Evolutionary conservation across 1,139 yeast genomes (phyloP).

Genomic region (Blastobotrys illinoisensis): DNA sequence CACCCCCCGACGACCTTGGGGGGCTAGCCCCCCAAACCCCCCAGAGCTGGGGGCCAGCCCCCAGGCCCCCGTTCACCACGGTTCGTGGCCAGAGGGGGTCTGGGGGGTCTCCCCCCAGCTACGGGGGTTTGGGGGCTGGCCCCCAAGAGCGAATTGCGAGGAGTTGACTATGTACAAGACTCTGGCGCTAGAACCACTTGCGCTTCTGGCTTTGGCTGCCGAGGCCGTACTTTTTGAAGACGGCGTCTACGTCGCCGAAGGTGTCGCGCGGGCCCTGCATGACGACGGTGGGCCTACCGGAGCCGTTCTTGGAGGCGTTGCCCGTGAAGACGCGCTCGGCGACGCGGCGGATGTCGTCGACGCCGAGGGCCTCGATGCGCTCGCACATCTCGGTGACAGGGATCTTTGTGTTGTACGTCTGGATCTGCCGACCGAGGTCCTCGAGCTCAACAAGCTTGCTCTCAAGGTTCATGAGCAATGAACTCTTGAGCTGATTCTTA

Average conservation of each 20-base stretch:
- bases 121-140: too few species aligned
- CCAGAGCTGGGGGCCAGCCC: too few species aligned
- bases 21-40: too few species aligned
- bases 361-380: slow-evolving; percentile 62
- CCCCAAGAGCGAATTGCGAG: too few species aligned
- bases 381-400: slow-evolving; percentile 78
- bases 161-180: background rate
- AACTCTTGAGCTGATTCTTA: slow-evolving; percentile 85
- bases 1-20: too few species aligned
- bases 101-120: too few species aligned
- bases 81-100: too few species aligned
- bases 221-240: slow-evolving; percentile 65
- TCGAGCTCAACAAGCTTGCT: slow-evolving; percentile 87
- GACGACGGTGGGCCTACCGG: slow-evolving; percentile 73
- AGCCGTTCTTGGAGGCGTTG: slow-evolving; percentile 44
- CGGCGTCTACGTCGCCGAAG: slow-evolving; percentile 76
- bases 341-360: slow-evolving; percentile 62
- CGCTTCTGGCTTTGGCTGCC: slow-evolving; percentile 37
- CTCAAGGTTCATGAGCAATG: slow-evolving; percentile 88
- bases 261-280: slow-evolving; percentile 82
- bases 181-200: slow-evolving; percentile 8
- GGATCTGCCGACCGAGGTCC: slow-evolving; percentile 92
- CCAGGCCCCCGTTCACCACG: too few species aligned
- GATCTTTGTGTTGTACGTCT: slow-evolving; percentile 73
- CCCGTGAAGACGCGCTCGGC: slow-evolving; percentile 77